Percentiles rank a stretch among this genome's conserved stretches.
Evolutionary conservation across 192 early-diverging fungal genomes (phyloP).

Genomic region (Linnemannia hyalina): DNA sequence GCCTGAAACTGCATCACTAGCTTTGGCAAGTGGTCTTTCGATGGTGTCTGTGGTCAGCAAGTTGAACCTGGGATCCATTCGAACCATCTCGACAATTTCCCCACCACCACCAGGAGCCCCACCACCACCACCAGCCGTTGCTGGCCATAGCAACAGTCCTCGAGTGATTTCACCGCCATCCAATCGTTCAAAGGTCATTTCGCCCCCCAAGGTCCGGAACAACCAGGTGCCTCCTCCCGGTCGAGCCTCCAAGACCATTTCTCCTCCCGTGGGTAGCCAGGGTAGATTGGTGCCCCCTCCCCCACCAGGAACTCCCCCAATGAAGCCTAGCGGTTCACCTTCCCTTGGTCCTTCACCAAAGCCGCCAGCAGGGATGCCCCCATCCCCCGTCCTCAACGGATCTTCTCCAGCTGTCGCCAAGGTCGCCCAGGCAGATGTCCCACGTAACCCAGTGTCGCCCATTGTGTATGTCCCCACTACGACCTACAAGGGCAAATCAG

Average conservation of each 20-base stretch:
- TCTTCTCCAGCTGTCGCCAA: background rate
- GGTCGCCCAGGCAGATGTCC: background rate
- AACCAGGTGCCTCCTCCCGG: constrained; percentile 11
- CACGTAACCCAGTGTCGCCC: constrained; percentile 32
- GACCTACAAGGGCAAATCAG: constrained; percentile 43
- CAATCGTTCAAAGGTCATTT: constrained; percentile 29
- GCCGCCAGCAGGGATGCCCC: constrained; percentile 37
- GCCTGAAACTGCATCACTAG: constrained; percentile 45
- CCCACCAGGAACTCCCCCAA: constrained; percentile 27
- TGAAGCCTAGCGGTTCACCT: constrained; percentile 29
- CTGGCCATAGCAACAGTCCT: constrained; percentile 15
- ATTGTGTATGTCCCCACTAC: constrained; percentile 45
- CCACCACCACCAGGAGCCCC: constrained; percentile 45
- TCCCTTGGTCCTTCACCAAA: constrained; percentile 28
- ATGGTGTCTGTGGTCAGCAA: constrained; percentile 31
- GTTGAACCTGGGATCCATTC: constrained; percentile 22
- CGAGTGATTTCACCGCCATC: constrained; percentile 38
- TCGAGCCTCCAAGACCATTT: constrained; percentile 34
- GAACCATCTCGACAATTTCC: constrained; percentile 42
- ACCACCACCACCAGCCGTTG: constrained; percentile 26
- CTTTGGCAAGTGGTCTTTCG: constrained; percentile 34
- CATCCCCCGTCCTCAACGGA: constrained; percentile 20
- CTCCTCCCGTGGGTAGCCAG: constrained; percentile 21
- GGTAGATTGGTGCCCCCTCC: constrained; percentile 11
- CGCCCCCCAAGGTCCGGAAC: constrained; percentile 11